A percentile compares a stretch with the other conserved stretches of the same genome.
These are phyloP conservation scores for Auricularia heimuer DNA, from an alignment of 768 basidiomycete species.

Conservation along the genomic window DNA sequence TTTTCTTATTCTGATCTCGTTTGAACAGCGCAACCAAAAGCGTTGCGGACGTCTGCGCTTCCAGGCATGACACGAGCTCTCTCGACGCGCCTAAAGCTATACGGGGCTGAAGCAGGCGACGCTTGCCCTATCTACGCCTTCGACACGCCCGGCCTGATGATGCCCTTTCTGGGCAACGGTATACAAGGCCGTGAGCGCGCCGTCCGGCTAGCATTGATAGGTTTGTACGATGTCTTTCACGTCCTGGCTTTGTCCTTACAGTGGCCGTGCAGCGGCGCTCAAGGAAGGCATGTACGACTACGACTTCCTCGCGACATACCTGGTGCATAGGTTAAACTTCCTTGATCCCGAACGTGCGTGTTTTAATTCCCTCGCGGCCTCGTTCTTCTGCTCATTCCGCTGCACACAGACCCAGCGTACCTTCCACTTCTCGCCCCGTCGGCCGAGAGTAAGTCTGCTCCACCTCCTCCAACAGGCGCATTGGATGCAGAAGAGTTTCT, in stretches of 20 bases:
- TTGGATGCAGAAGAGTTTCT: constrained; percentile 57
- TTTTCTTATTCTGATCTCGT: constrained; percentile 6
- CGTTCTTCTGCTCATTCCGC: constrained; percentile 1
- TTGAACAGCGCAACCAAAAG: constrained; percentile 65
- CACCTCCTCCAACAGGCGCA: constrained; percentile 37
- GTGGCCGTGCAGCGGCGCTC: constrained; percentile 61
- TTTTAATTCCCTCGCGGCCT: background rate
- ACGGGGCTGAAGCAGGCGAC: constrained; percentile 12
- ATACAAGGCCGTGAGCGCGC: constrained; percentile 81
- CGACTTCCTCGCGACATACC: constrained; percentile 76
- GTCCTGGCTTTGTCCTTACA: constrained; percentile 14
- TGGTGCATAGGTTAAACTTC: constrained; percentile 75
- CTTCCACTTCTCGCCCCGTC: constrained; percentile 44
- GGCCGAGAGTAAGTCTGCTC: constrained; percentile 8
- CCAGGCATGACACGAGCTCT: constrained; percentile 86
- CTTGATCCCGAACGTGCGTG: constrained; percentile 61
- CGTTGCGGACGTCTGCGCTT: constrained; percentile 76
- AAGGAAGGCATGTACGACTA: constrained; percentile 86
- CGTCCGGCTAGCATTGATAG: constrained; percentile 86
- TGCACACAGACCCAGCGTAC: constrained; percentile 52
- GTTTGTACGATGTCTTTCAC: constrained; percentile 34
- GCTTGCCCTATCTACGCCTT: constrained; percentile 63
- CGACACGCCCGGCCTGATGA: constrained; percentile 95
- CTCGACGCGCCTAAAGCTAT: constrained; percentile 82
- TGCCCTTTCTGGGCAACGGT: constrained; percentile 86